These are phyloP conservation scores for Diutina sp. DNA, from an alignment of 1,139 yeast species.

Conservation along the genomic window DNA sequence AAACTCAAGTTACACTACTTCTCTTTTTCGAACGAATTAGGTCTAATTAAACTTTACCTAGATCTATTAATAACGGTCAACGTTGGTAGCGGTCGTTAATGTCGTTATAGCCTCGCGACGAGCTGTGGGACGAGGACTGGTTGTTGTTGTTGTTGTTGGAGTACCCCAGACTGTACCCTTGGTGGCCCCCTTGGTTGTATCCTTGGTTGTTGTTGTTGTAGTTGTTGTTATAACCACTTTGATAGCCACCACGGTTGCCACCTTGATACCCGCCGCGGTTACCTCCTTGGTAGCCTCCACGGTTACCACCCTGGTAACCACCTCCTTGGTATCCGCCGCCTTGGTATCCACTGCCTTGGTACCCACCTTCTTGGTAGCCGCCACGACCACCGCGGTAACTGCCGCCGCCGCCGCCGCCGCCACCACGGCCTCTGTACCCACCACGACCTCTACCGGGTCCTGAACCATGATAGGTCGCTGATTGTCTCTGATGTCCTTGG, in stretches of 20 bases:
- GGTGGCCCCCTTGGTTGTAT: background rate
- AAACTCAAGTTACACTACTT: too few relatives aligned
- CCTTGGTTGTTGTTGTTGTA: background rate
- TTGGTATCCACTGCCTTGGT: slow-evolving; percentile 5
- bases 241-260: background rate
- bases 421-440: background rate
- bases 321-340: slow-evolving; percentile 4
- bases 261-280: slow-evolving; percentile 6
- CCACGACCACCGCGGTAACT: background rate
- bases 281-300: slow-evolving; percentile 2
- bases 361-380: slow-evolving; percentile 3
- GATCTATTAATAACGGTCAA: background rate
- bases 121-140: background rate
- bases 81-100: background rate
- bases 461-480: background rate
- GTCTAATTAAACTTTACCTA: too few relatives aligned
- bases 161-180: background rate
- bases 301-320: background rate
- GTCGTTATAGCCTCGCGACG: background rate
- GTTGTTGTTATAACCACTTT: slow-evolving; percentile 2
- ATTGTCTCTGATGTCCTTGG: too few relatives aligned
- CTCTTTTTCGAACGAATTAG: too few relatives aligned
- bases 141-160: background rate
- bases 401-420: background rate
- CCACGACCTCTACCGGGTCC: background rate